Evolutionary conservation across 768 basidiomycete genomes (phyloP), one percentile per base, ranked within the genome.

Genomic region (Calvatia gigantea): DNA sequence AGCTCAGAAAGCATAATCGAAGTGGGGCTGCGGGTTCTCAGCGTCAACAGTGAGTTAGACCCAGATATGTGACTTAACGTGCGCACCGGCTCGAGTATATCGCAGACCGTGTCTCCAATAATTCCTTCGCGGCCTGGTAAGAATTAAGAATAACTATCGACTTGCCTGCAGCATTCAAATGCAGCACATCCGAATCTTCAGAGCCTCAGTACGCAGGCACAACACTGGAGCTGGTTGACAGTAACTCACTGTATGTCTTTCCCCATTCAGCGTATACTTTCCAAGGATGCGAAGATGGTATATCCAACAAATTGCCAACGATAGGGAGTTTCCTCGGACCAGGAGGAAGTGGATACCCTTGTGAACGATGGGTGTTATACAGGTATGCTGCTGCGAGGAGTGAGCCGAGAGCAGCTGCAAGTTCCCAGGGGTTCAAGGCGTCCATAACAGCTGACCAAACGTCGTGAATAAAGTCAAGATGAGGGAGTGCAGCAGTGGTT

Each of bases 101-200:
- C 15, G 73, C 64, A 8, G 75, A 76, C 39, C 75, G 72, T 58
- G 74, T 76, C 32, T 79, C 76, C 41, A 80, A 66, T 57, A 79
- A 67, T 25, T 79, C 78, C 28, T 69, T 59, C 3, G 73, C 67
- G n/a, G 62, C 56, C 12, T 70, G 61, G 12, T 51, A 48, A 0
- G 63, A 66, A 56, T 72, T 74, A 7, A 78, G 44, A 43, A 78
- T 21, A 5, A 77, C 44, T 14, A 62, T 12, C 7, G 51, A 54
- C 4, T 12, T 32, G 32, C 37, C 57, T 35, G 39, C 56, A 46
- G 42, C 50, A 27, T 38, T 53, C 45, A 27, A 41, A 54, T 32
- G 49, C 29, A 25, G 37, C 37, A 44, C 44, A 47, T 38, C 56
- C 6, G 46, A 33, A 21, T 37, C 59, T 56, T 38, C 47, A 6